Conservation (phyloP, 257 asterid species). For the Solanum verrucosum region DNA sequence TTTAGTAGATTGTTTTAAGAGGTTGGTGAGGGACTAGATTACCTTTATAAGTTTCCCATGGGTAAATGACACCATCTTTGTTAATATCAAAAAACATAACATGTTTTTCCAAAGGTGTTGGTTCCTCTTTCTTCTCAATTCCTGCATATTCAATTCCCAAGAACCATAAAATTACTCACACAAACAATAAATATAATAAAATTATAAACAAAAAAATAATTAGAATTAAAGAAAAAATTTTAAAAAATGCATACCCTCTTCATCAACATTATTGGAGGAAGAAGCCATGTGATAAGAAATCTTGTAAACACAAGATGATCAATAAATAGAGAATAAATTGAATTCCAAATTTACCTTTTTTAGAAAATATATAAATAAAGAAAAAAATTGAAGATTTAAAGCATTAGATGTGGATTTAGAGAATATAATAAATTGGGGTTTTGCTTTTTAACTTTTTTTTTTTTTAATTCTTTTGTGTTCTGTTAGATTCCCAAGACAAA, state of each 20-base stretch:
- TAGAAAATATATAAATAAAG: too few relatives aligned
- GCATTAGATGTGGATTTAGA: not conserved
- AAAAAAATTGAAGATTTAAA: not conserved
- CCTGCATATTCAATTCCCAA: not conserved
- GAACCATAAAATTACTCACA: not conserved
- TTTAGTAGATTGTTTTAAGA: not conserved
- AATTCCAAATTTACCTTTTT: not conserved
- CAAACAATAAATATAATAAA: not conserved
- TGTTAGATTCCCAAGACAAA: not conserved
- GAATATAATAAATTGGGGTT: not conserved
- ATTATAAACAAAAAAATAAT: not conserved
- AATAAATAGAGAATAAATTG: not conserved
- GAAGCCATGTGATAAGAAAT: not conserved
- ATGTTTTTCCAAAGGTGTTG: conserved; percentile 51
- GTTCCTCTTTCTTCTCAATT: conserved; percentile 20
- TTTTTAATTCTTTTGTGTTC: not conserved
- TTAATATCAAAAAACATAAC: conserved; percentile 74
- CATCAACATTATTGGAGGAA: not conserved
- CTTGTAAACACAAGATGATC: not conserved
- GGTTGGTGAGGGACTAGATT: fast-evolving
- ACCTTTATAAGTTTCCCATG: conserved; percentile 74
- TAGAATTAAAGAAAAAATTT: not conserved
- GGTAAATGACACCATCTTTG: conserved; percentile 66
- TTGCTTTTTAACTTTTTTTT: not conserved
- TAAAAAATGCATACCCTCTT: not conserved